Conservation (phyloP, 2,329 filamentous ascomycete genomes). For the Coniochaeta ligniaria region DNA sequence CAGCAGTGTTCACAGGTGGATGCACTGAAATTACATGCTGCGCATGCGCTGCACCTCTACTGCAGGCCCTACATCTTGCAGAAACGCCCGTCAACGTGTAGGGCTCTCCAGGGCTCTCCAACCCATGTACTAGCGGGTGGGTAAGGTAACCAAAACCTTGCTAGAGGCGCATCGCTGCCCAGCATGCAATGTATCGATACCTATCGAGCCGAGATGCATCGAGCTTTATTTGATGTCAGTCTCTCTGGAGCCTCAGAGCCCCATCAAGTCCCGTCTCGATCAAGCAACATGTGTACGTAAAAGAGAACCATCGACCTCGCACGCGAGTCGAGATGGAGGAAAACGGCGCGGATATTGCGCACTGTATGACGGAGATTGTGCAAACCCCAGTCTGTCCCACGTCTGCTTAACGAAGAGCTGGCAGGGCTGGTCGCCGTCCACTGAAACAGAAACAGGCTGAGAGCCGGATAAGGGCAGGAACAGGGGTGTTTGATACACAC, state of each 20-base stretch:
- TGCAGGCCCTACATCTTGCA: slow-evolving; percentile 6
- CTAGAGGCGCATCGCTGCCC: slow-evolving; percentile 22
- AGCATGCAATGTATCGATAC: slow-evolving; percentile 16
- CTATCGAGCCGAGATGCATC: slow-evolving; percentile 3
- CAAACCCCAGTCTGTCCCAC: background rate
- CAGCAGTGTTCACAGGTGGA: background rate
- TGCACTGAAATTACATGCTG: background rate
- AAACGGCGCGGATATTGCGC: background rate
- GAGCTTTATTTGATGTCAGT: slow-evolving; percentile 5
- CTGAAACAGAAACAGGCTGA: background rate
- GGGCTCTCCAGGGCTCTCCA: slow-evolving; percentile 3
- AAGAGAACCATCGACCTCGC: background rate
- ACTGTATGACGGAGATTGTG: background rate
- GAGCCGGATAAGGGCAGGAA: slow-evolving; percentile 9
- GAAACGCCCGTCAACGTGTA: slow-evolving; percentile 6
- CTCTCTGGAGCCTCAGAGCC: background rate
- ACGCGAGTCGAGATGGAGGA: background rate
- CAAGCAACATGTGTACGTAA: background rate
- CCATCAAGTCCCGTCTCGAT: background rate
- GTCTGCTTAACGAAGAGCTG: background rate
- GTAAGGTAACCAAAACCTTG: slow-evolving; percentile 8
- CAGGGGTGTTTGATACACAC: slow-evolving; percentile 9
- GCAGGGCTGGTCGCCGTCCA: background rate
- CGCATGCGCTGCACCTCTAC: background rate
- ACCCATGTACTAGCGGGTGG: background rate